phyloP scores from a whole-genome alignment of 768 basidiomycete genomes.

The Pleurotus sapidus region DNA sequence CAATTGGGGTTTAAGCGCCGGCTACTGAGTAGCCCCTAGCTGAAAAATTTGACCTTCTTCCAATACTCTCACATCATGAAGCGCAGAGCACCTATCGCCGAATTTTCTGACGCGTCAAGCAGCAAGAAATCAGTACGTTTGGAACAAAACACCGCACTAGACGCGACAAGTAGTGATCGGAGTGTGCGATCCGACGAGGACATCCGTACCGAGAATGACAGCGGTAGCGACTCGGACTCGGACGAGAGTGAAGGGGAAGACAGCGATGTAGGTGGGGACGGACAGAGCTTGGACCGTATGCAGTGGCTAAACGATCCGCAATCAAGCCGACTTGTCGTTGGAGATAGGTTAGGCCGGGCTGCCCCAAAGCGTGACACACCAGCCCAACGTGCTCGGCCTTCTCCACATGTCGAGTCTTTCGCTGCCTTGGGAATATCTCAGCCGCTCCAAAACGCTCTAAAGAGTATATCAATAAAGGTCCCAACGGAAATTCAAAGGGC shows the following conservation, averaged over 20 bases:
- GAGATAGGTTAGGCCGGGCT: not conserved
- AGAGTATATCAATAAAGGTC: conserved; percentile 76
- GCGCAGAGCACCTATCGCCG: not conserved
- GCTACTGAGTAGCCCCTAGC: not conserved
- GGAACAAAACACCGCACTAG: too few species aligned
- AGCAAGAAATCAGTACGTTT: not conserved
- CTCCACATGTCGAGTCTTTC: not conserved
- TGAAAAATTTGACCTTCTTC: not conserved
- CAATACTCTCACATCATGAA: not conserved
- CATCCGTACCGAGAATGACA: too few species aligned
- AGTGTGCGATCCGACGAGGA: too few species aligned
- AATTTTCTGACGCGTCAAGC: not conserved
- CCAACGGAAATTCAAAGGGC: conserved; percentile 90
- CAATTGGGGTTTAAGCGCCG: too few species aligned
- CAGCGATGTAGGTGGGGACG: not conserved
- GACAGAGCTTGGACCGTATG: not conserved
- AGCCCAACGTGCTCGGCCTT: too few species aligned
- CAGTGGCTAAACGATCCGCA: not conserved
- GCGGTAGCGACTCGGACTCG: not conserved
- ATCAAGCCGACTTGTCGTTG: not conserved
- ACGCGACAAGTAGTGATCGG: too few species aligned
- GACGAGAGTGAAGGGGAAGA: not conserved
- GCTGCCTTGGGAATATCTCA: conserved; percentile 53
- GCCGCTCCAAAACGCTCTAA: conserved; percentile 61
- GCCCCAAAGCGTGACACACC: not conserved